Conservation (phyloP, 2,329 filamentous ascomycete genomes). For the Hypoxylon sp. region DNA sequence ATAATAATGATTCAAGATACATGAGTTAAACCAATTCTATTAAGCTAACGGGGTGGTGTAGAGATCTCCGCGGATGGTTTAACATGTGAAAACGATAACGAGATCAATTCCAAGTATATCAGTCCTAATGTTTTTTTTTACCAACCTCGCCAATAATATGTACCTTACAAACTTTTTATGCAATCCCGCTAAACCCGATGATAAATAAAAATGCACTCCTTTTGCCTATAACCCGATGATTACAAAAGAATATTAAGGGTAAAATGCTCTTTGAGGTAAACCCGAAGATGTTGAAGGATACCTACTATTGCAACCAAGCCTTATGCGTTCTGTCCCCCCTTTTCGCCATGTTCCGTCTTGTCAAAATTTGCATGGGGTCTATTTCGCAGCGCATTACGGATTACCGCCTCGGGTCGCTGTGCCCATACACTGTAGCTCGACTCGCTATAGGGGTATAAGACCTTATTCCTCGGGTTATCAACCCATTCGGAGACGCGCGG, state of each 20-base stretch:
- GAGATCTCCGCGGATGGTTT: no score
- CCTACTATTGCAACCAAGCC: no score
- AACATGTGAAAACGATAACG: neutral
- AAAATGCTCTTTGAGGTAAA: neutral
- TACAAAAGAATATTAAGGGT: constrained; percentile 12
- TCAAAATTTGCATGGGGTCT: constrained; percentile 47
- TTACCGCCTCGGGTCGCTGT: constrained; percentile 49
- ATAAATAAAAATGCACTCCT: constrained; percentile 8
- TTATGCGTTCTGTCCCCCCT: constrained; percentile 34
- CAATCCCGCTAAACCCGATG: constrained; percentile 31
- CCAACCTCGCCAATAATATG: neutral
- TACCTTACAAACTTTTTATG: constrained; percentile 21
- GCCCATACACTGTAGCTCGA: constrained; percentile 51
- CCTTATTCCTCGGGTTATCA: constrained; percentile 61
- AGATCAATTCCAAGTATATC: neutral
- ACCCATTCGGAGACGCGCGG: constrained; percentile 67
- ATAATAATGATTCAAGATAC: neutral
- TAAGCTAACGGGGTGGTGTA: neutral
- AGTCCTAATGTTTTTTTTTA: neutral
- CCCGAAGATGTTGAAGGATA: neutral
- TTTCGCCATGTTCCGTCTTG: constrained; percentile 20
- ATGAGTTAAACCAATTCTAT: constrained; percentile 9
- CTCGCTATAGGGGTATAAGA: constrained; percentile 64
- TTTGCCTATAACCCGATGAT: constrained; percentile 23
- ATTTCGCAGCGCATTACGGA: constrained; percentile 50